Evolutionary conservation across 805 yeast genomes (phyloP), one percentile per base, ranked within the genome.

Genomic region (Metschnikowia kunwiensis): DNA sequence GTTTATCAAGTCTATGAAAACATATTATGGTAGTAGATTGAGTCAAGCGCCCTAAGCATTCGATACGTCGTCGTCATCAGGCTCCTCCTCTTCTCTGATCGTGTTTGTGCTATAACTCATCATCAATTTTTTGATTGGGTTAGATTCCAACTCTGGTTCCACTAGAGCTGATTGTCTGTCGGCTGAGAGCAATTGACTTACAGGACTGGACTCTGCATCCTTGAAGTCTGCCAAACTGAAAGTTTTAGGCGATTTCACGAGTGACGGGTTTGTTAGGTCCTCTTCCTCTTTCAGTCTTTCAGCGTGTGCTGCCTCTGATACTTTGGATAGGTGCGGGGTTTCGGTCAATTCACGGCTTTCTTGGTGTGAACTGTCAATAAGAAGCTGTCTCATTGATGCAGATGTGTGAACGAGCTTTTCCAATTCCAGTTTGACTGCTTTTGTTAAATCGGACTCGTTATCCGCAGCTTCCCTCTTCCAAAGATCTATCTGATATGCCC

Each of bases 201-300:
- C 51, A 8, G 70, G 70, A 40, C 68, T 62, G 30, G 30, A 34
- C 40, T 58, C 66, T 13, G 52, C 45, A 17, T 62, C 65, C 31
- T 58, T 59, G 46, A 54, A 57, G 40, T 63, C 51, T 6, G 70
- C 49, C 34, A 67, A 54, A 18, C 68, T 57, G 43, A 57, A 66
- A 0, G 66, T 63, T 46, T 67, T 67, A 15, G 73, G 73, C 7
- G 69, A 63, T 39, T 67, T 67, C 7, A 64, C 70, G 30, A 47
- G 30, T 15, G 36, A 29, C 7, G 49, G 38, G 26, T 33, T 34
- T 4, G 38, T 43, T 10, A 40, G 34, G 26, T 52, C 60, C 16
- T 47, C 40, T 38, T 51, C 14, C 38, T 42, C 30, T 35, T 46
- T 17, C 15, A 17, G n/a, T 8, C 15, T 19, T 17, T 26, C 34